Evolutionary conservation across 352 stramenopile genomes (phyloP).

Genomic region (Globisporangium apiculatum): DNA sequence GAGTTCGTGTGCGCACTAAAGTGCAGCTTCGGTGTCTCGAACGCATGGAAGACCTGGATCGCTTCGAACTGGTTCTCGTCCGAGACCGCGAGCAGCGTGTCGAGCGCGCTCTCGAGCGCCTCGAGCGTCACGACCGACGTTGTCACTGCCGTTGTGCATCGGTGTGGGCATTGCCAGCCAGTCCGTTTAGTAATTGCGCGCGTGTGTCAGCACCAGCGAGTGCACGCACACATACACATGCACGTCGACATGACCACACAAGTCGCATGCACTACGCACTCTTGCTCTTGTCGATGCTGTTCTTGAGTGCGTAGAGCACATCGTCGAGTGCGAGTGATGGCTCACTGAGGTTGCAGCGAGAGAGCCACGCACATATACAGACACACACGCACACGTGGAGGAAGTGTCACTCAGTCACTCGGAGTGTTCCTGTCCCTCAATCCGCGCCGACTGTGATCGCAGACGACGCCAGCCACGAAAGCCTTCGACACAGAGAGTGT

Average conservation of each 20-base stretch:
- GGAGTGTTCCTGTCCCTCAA: no score
- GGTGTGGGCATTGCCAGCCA: not conserved
- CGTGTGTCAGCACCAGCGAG: not conserved
- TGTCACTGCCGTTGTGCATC: conserved; percentile 34
- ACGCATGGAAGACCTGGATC: conserved; percentile 82
- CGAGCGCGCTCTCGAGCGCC: conserved; percentile 72
- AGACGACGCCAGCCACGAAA: not conserved
- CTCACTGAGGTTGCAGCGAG: conserved; percentile 27
- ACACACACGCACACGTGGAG: not conserved
- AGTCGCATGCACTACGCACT: conserved; percentile 26
- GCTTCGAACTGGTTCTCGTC: conserved; percentile 73
- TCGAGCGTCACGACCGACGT: conserved; percentile 79
- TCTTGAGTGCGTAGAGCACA: conserved; percentile 84
- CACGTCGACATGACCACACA: no score
- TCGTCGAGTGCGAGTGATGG: conserved; percentile 70
- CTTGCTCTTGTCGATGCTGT: conserved; percentile 86
- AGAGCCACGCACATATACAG: not conserved
- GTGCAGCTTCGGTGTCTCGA: conserved; percentile 57
- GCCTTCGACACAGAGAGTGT: not conserved
- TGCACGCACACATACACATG: no score
- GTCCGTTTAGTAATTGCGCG: not conserved
- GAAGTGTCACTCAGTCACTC: no score
- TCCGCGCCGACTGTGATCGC: no score
- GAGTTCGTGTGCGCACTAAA: conserved; percentile 60
- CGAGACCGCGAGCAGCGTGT: conserved; percentile 77